Evolutionary conservation across 768 basidiomycete genomes (phyloP).

Genomic region (Agrocybe chaxingu): DNA sequence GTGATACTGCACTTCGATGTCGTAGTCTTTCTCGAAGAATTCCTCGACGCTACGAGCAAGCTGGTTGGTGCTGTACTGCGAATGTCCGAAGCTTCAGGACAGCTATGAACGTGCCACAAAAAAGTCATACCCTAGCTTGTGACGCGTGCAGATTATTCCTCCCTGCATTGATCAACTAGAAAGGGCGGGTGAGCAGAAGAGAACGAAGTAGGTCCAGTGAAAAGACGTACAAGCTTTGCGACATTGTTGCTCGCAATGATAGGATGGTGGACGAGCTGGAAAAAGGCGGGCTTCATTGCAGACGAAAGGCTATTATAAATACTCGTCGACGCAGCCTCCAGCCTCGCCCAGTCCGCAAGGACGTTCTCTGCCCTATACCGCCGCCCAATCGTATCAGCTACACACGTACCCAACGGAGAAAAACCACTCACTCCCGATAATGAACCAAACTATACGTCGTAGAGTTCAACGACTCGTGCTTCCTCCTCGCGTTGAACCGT

Average conservation of each 20-base stretch:
- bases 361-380: conserved; percentile 53
- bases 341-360: conserved; percentile 44
- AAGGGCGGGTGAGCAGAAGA: not conserved
- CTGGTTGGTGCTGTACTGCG: conserved; percentile 51
- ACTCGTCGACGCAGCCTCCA: conserved; percentile 45
- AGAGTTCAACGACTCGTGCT: conserved; percentile 62
- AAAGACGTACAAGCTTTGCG: conserved; percentile 39
- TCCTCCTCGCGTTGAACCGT: conserved; percentile 54
- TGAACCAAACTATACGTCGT: conserved; percentile 63
- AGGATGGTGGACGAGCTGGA: conserved; percentile 69
- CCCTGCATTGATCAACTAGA: conserved; percentile 52
- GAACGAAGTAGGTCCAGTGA: not conserved
- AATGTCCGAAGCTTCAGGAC: not conserved
- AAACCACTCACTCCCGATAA: conserved; percentile 59
- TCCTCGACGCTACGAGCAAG: conserved; percentile 52
- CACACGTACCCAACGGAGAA: not conserved
- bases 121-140: conserved; percentile 44
- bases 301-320: conserved; percentile 52
- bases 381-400: too few species aligned
- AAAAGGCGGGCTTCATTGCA: conserved; percentile 55
- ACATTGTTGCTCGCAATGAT: conserved; percentile 57
- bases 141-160: conserved; percentile 58
- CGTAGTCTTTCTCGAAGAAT: conserved; percentile 60
- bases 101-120: not conserved
- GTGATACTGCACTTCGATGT: conserved; percentile 61